These are phyloP conservation scores for Phycomyces nitens DNA, from an alignment of 192 early-diverging fungal species.

Conservation along the genomic window DNA sequence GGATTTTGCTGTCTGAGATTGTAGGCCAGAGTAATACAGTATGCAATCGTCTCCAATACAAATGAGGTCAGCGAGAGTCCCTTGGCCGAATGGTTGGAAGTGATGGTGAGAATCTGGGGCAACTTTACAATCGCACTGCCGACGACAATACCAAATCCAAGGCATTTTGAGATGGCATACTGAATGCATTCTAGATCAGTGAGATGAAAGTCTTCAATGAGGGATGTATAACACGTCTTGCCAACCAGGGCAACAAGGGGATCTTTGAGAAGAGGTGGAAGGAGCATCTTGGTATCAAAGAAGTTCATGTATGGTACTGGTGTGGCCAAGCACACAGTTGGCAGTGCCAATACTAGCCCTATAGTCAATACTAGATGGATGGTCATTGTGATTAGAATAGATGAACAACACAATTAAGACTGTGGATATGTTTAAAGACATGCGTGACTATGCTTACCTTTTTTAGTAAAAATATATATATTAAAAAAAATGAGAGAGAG, in stretches of 20 bases:
- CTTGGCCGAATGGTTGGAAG: conserved; percentile 58
- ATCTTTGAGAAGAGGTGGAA: conserved; percentile 58
- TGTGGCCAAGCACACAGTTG: background rate
- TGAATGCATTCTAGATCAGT: conserved; percentile 70
- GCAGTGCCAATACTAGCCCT: too few species aligned
- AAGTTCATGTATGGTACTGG: background rate
- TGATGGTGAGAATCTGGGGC: conserved; percentile 93
- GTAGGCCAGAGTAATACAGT: conserved; percentile 80
- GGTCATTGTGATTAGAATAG: too few species aligned
- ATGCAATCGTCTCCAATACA: conserved; percentile 80
- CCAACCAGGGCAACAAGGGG: conserved; percentile 74
- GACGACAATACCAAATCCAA: conserved; percentile 89
- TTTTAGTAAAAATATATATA: too few species aligned
- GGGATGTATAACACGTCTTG: conserved; percentile 68
- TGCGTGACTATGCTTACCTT: too few species aligned
- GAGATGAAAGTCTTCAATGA: conserved; percentile 69
- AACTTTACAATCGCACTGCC: conserved; percentile 90
- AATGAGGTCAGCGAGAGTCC: conserved; percentile 82
- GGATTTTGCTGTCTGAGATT: conserved; percentile 79
- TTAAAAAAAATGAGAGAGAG: too few species aligned
- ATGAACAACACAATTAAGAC: too few species aligned
- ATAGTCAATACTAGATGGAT: too few species aligned
- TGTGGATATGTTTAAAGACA: too few species aligned
- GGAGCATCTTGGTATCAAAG: background rate
- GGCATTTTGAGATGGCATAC: conserved; percentile 82